These are phyloP conservation scores for Boletus smithii DNA, from an alignment of 1,284 basidiomycete species.

Conservation along the genomic window DNA sequence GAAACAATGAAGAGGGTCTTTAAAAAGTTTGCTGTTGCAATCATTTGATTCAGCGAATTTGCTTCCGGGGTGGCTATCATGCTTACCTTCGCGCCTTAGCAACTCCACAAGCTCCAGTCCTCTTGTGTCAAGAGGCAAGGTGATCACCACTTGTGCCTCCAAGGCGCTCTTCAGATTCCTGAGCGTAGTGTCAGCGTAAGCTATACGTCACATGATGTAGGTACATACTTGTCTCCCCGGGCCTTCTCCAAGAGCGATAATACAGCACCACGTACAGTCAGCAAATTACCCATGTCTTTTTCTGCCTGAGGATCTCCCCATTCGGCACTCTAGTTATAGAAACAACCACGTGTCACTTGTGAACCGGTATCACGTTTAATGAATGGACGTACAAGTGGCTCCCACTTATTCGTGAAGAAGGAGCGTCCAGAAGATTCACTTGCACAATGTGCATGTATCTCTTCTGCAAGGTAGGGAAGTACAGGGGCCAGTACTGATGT, in stretches of 20 bases:
- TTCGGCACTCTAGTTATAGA: slow-evolving; percentile 39
- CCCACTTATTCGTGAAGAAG: slow-evolving; percentile 66
- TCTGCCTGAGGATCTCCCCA: slow-evolving; percentile 56
- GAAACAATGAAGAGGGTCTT: slow-evolving; percentile 80
- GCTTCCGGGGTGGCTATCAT: not conserved
- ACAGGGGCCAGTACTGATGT: slow-evolving; percentile 81
- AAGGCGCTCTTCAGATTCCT: slow-evolving; percentile 71
- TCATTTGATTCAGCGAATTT: slow-evolving; percentile 1
- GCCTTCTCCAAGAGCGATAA: slow-evolving; percentile 67
- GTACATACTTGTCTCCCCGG: slow-evolving; percentile 59
- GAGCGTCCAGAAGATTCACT: slow-evolving; percentile 41
- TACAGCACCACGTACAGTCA: slow-evolving; percentile 55
- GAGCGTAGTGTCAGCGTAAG: slow-evolving; percentile 2
- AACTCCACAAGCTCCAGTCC: slow-evolving; percentile 32
- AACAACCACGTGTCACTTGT: slow-evolving; percentile 8
- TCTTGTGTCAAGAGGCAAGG: slow-evolving; percentile 37
- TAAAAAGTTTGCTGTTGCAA: slow-evolving; percentile 51
- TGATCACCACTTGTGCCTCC: slow-evolving; percentile 64
- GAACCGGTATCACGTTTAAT: not conserved
- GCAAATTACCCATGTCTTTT: slow-evolving; percentile 56
- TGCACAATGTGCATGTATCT: slow-evolving; percentile 55
- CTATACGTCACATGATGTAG: not conserved
- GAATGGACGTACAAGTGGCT: slow-evolving; percentile 45
- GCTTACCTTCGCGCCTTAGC: slow-evolving; percentile 50
- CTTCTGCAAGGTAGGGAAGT: slow-evolving; percentile 89